Percentiles rank a stretch among this genome's conserved stretches.
phyloP scores from a whole-genome alignment of 257 asterid genomes.

The Solanum arcanum region DNA sequence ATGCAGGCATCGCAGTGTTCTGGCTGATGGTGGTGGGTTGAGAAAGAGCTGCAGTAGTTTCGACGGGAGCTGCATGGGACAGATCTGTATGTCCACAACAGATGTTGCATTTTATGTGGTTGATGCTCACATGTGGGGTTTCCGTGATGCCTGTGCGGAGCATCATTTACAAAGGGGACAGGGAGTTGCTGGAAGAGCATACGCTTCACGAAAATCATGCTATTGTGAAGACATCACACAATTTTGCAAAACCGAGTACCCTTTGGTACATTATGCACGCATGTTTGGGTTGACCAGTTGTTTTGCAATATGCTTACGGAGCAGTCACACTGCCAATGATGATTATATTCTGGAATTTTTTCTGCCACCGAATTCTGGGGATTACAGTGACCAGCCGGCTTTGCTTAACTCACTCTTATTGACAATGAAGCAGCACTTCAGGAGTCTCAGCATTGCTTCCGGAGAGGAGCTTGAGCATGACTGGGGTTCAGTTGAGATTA shows the following conservation, averaged over 20 bases:
- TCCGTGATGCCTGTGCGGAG: conserved; percentile 10
- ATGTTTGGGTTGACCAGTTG: conserved; percentile 6
- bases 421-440: conserved; percentile 66
- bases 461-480: conserved; percentile 61
- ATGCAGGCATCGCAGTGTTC: conserved; percentile 5
- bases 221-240: conserved; percentile 8
- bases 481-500: conserved; percentile 59
- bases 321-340: not conserved
- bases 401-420: conserved; percentile 53
- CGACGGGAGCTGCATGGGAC: conserved; percentile 5
- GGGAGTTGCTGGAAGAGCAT: conserved; percentile 15
- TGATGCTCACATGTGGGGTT: conserved; percentile 11
- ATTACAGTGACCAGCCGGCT: conserved; percentile 35
- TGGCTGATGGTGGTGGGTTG: not conserved
- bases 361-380: conserved; percentile 7
- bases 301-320: conserved; percentile 3
- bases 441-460: conserved; percentile 76
- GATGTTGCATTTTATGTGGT: conserved; percentile 6
- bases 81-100: not conserved
- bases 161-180: conserved; percentile 11
- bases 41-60: conserved; percentile 6
- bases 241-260: conserved; percentile 13
- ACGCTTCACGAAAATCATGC: not conserved
- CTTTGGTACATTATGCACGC: conserved; percentile 15
- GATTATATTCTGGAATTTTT: conserved; percentile 11